Evolutionary conservation across 2,329 filamentous ascomycete species (phyloP).

Genomic region (Trichoderma lentiforme): DNA sequence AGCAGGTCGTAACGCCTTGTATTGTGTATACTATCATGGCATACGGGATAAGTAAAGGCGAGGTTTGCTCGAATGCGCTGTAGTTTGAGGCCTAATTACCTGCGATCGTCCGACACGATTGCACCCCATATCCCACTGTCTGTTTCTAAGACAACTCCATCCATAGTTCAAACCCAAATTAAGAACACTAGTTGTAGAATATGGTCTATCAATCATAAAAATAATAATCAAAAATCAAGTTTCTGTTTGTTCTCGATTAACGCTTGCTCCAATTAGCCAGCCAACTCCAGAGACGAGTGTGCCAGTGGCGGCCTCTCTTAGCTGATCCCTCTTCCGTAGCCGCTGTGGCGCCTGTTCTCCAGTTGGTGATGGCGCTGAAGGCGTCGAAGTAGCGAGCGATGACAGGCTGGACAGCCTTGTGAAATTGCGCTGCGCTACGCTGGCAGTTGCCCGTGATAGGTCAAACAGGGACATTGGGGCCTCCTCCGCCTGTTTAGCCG

Average conservation of each 20-base stretch:
- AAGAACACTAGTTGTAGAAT: background rate
- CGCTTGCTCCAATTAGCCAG: slow-evolving; percentile 61
- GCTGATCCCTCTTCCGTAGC: slow-evolving; percentile 68
- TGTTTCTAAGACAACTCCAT: background rate
- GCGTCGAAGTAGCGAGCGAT: slow-evolving; percentile 24
- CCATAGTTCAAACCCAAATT: background rate
- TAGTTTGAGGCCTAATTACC: background rate
- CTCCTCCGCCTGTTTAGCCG: slow-evolving; percentile 46
- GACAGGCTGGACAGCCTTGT: slow-evolving; percentile 53
- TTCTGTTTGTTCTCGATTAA: slow-evolving; percentile 23
- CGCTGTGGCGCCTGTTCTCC: slow-evolving; percentile 36
- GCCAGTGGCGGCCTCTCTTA: slow-evolving; percentile 64
- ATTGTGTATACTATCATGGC: background rate
- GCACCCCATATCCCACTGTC: background rate
- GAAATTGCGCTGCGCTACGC: slow-evolving; percentile 57
- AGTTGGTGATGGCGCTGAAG: background rate
- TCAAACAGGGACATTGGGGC: slow-evolving; percentile 65
- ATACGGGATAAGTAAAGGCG: background rate
- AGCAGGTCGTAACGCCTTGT: background rate
- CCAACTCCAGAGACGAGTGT: slow-evolving; percentile 64
- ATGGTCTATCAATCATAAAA: background rate
- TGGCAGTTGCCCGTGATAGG: slow-evolving; percentile 58
- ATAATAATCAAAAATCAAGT: background rate
- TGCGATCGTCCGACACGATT: background rate
- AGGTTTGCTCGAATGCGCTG: background rate